phyloP scores from a whole-genome alignment of 257 asterid genomes.

The Solanum habrochaites region DNA sequence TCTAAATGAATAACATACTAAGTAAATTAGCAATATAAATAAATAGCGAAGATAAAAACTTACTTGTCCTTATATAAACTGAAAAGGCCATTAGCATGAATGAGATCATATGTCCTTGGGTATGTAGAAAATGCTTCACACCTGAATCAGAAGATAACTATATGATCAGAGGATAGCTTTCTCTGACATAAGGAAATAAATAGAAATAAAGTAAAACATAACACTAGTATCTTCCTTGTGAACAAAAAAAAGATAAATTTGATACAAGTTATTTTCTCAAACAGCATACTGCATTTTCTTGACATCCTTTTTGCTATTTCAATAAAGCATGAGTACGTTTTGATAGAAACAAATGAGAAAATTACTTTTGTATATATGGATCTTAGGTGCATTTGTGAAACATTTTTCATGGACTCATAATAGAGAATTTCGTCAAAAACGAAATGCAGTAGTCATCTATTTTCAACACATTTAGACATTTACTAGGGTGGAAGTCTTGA shows the following conservation, averaged over 20 bases:
- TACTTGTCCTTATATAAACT: constrained; percentile 82
- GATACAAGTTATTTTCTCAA: neutral
- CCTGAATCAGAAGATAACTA: constrained; percentile 23
- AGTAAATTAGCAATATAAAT: neutral
- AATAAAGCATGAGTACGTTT: neutral
- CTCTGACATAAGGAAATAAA: neutral
- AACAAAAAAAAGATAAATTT: neutral
- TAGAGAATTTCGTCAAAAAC: neutral
- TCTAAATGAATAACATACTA: neutral
- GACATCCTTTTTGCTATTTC: neutral
- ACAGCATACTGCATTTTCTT: neutral
- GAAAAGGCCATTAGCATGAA: constrained; percentile 84
- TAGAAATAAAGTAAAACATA: neutral
- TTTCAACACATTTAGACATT: neutral
- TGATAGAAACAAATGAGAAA: neutral
- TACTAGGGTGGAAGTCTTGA: neutral
- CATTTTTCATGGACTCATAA: neutral
- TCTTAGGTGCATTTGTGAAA: neutral
- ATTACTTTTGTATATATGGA: neutral
- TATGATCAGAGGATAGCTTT: neutral
- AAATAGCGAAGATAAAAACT: constrained; percentile 13
- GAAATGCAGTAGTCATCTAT: neutral
- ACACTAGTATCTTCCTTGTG: neutral
- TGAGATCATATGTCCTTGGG: constrained; percentile 91
- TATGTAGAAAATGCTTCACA: constrained; percentile 94